Evolutionary conservation across 2,329 filamentous ascomycete genomes (phyloP).

Genomic region (Tolypocladium cylindrosporum): DNA sequence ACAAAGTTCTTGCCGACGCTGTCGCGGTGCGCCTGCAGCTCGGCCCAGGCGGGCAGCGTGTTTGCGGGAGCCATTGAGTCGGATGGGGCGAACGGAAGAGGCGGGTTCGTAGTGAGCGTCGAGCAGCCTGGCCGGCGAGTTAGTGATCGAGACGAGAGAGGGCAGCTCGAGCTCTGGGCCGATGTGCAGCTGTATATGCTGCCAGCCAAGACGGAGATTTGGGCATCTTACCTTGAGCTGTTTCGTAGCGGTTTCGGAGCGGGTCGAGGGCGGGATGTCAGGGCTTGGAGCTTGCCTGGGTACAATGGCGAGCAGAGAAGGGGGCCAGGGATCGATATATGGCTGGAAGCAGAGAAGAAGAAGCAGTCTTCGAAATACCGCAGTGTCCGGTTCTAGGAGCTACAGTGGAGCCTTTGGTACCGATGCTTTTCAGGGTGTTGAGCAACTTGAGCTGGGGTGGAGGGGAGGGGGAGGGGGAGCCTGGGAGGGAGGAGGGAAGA

Average conservation of each 20-base stretch:
- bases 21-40: slow-evolving; percentile 85
- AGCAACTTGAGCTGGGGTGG: neutral
- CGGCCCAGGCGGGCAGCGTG: slow-evolving; percentile 77
- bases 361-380: neutral
- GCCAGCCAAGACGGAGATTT: neutral
- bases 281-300: neutral
- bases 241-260: neutral
- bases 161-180: neutral
- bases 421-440: neutral
- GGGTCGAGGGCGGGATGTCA: neutral
- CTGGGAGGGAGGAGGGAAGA: neutral
- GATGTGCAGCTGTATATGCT: neutral
- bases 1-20: slow-evolving; percentile 80
- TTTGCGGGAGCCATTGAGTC: slow-evolving; percentile 66
- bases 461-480: neutral
- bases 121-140: neutral
- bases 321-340: neutral
- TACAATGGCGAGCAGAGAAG: neutral
- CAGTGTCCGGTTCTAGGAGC: neutral
- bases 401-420: neutral
- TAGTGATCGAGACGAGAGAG: neutral
- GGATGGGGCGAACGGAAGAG: neutral
- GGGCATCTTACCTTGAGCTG: neutral
- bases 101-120: neutral
- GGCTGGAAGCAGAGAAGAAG: neutral